Evolutionary conservation across 140 eudicot species (phyloP).

Genomic region (Senecio squalidus): DNA sequence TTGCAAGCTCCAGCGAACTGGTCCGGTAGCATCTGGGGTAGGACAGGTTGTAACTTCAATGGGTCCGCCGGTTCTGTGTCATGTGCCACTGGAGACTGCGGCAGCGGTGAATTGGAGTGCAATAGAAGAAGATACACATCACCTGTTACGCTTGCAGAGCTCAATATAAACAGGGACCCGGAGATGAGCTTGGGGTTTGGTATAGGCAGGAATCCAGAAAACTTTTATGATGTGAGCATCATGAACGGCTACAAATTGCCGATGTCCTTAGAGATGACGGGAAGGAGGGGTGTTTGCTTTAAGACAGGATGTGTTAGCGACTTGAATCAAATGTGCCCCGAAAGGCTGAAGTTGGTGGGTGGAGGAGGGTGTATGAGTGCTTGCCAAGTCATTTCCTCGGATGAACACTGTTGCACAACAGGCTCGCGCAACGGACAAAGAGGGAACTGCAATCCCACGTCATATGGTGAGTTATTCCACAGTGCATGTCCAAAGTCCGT

Average conservation of each 20-base stretch:
- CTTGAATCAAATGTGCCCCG: conserved; percentile 10
- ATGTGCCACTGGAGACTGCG: conserved; percentile 17
- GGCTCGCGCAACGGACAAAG: neutral
- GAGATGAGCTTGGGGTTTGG: too few species aligned
- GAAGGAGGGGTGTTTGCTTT: neutral
- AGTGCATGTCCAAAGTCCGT: conserved; percentile 10
- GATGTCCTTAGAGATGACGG: conserved; percentile 5
- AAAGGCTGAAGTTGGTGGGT: neutral
- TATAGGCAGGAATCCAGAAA: too few species aligned
- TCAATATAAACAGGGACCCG: neutral
- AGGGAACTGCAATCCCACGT: neutral
- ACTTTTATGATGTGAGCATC: conserved; percentile 7
- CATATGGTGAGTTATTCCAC: neutral
- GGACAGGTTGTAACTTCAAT: conserved; percentile 19
- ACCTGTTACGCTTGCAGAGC: conserved; percentile 17
- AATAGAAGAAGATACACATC: conserved; percentile 3
- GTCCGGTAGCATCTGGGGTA: conserved; percentile 18
- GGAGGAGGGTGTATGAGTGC: conserved; percentile 18
- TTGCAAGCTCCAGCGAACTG: conserved; percentile 4
- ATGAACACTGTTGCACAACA: conserved; percentile 5
- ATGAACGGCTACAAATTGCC: conserved; percentile 16
- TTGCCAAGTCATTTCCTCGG: conserved; percentile 2
- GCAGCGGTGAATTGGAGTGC: conserved; percentile 15
- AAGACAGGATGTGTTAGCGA: conserved; percentile 14
- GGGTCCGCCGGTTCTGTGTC: conserved; percentile 4